phyloP scores from a whole-genome alignment of 306 rosid species.

The Castanea crenata region DNA sequence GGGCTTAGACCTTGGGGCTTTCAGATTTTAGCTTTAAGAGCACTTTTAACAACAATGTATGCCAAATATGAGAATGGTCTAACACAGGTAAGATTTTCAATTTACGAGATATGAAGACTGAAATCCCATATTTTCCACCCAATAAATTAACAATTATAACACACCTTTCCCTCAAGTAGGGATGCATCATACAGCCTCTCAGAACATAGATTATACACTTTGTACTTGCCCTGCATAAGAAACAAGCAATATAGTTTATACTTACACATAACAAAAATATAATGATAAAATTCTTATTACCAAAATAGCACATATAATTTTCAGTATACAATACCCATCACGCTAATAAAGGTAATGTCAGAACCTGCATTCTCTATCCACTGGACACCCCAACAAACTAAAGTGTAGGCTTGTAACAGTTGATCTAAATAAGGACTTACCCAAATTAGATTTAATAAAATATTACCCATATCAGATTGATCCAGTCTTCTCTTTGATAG shows the following conservation, averaged over 20 bases:
- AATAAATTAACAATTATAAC: conserved; percentile 28
- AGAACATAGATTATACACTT: conserved; percentile 95
- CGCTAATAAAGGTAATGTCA: not conserved
- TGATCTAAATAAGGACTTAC: not conserved
- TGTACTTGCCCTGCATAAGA: conserved; percentile 78
- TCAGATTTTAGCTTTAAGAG: too few relatives aligned
- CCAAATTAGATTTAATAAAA: not conserved
- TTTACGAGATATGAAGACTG: not conserved
- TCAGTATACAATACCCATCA: not conserved
- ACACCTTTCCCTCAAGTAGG: conserved; percentile 94
- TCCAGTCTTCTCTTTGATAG: not conserved
- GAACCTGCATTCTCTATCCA: not conserved
- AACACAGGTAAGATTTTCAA: not conserved
- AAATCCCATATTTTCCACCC: conserved; percentile 7
- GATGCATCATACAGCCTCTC: conserved; percentile 98
- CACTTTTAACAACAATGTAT: too few relatives aligned
- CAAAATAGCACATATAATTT: not conserved
- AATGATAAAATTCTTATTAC: not conserved
- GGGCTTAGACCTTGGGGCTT: too few relatives aligned
- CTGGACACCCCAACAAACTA: not conserved
- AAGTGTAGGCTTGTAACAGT: not conserved
- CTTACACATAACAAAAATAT: not conserved
- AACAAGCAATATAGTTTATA: not conserved
- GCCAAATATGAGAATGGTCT: not conserved
- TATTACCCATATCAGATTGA: not conserved